Evolutionary conservation across 148 eudicot genomes (phyloP).

Genomic region (Nepenthes mirabilis): DNA sequence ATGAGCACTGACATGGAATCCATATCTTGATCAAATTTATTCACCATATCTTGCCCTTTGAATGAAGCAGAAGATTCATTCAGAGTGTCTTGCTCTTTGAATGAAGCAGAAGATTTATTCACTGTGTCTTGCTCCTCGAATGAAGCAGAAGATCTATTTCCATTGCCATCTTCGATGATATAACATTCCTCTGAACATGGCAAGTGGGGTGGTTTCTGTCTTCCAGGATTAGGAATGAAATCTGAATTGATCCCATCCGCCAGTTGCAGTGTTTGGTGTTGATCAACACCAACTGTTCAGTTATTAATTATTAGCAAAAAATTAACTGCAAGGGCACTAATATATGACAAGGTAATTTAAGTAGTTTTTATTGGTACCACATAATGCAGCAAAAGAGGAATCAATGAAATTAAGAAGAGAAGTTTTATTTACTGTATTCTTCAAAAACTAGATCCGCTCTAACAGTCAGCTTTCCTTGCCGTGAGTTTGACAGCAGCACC

Average conservation of each 20-base stretch:
- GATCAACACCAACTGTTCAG: constrained; percentile 72
- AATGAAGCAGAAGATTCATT: constrained; percentile 14
- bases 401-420: constrained; percentile 2
- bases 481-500: constrained; percentile 39
- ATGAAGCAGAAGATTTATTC: too few species aligned
- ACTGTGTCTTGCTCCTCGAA: too few species aligned
- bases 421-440: constrained; percentile 46
- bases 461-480: constrained; percentile 51
- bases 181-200: constrained; percentile 25
- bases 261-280: constrained; percentile 45
- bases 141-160: neutral
- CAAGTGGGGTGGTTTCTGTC: constrained; percentile 22
- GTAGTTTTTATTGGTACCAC: too few species aligned
- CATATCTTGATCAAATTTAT: constrained; percentile 15
- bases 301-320: too few species aligned
- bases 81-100: too few species aligned
- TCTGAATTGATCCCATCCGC: constrained; percentile 21
- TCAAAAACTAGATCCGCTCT: constrained; percentile 82
- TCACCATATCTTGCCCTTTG: constrained; percentile 18
- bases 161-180: constrained; percentile 28
- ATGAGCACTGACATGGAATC: constrained; percentile 33
- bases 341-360: constrained; percentile 1
- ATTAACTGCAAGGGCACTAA: constrained; percentile 4
- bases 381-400: neutral
- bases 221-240: constrained; percentile 22